Percentiles rank a stretch among this genome's conserved stretches.
These are phyloP conservation scores for Micractinium conductrix DNA, from an alignment of 139 green algal species.

Conservation along the genomic window DNA sequence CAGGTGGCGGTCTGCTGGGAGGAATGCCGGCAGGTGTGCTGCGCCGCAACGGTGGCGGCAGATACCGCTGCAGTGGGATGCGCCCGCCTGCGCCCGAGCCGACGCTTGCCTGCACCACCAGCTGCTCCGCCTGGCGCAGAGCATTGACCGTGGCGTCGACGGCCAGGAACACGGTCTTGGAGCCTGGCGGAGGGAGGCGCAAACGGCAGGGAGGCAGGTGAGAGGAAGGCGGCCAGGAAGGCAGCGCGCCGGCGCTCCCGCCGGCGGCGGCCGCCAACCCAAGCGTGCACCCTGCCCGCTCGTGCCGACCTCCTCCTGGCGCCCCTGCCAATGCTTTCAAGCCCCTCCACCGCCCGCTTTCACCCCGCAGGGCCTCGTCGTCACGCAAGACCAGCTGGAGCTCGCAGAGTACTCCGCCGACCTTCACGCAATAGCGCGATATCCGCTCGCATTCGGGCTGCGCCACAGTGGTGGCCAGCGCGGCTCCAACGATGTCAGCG, in stretches of 20 bases:
- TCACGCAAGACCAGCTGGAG: not conserved
- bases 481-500: not conserved
- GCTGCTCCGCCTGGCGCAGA: conserved; percentile 31
- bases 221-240: not conserved
- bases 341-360: not conserved
- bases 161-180: conserved; percentile 27
- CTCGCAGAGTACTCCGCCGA: conserved; percentile 5
- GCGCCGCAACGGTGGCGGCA: no score
- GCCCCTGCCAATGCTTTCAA: no score
- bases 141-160: conserved; percentile 13
- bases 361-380: conserved; percentile 20
- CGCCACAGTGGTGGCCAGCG: not conserved
- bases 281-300: no score
- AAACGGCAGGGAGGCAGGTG: not conserved
- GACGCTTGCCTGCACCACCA: not conserved
- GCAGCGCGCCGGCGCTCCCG: no score
- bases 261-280: no score
- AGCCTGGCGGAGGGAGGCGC: no score
- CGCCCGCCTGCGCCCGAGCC: no score
- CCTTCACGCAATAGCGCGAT: not conserved
- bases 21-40: no score
- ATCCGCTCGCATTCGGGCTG: not conserved
- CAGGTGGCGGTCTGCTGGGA: not conserved
- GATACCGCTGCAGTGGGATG: no score
- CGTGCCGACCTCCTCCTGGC: no score